These are phyloP conservation scores for Lyophyllum atratum DNA, from an alignment of 768 basidiomycete genomes.

Conservation along the genomic window DNA sequence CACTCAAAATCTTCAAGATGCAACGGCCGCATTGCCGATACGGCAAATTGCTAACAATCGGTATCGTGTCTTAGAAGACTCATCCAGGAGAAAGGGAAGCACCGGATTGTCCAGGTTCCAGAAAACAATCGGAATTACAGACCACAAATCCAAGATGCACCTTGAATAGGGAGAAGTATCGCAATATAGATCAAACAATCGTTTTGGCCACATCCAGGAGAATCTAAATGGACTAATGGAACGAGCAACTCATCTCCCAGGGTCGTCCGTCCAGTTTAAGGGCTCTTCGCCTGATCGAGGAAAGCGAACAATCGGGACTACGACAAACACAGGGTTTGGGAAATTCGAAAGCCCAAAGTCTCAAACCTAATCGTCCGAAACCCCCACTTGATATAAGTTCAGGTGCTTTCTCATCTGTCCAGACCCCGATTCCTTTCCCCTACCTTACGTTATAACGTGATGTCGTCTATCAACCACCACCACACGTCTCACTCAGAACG, in stretches of 20 bases:
- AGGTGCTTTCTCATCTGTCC: constrained; percentile 37
- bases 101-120: constrained; percentile 21
- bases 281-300: constrained; percentile 43
- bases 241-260: constrained; percentile 27
- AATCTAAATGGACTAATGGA: constrained; percentile 23
- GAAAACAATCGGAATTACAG: constrained; percentile 1
- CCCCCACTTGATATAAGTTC: constrained; percentile 43
- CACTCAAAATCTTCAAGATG: constrained; percentile 28
- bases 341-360: constrained; percentile 31
- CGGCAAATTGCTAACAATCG: constrained; percentile 12
- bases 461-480: constrained; percentile 59
- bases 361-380: constrained; percentile 36
- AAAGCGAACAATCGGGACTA: constrained; percentile 53
- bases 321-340: constrained; percentile 32
- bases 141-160: constrained; percentile 2
- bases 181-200: constrained; percentile 2
- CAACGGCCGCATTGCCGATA: constrained; percentile 34
- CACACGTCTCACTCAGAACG: constrained; percentile 61
- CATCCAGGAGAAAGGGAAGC: constrained; percentile 19
- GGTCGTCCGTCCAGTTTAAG: constrained; percentile 39
- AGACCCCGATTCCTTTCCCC: constrained; percentile 54
- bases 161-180: constrained; percentile 10
- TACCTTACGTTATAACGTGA: constrained; percentile 54
- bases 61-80: constrained; percentile 7
- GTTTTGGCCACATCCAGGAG: constrained; percentile 1